Evolutionary conservation across 2,329 filamentous ascomycete genomes (phyloP), one percentile per base, ranked within the genome.

Genomic region (Zymoseptoria crescenta): DNA sequence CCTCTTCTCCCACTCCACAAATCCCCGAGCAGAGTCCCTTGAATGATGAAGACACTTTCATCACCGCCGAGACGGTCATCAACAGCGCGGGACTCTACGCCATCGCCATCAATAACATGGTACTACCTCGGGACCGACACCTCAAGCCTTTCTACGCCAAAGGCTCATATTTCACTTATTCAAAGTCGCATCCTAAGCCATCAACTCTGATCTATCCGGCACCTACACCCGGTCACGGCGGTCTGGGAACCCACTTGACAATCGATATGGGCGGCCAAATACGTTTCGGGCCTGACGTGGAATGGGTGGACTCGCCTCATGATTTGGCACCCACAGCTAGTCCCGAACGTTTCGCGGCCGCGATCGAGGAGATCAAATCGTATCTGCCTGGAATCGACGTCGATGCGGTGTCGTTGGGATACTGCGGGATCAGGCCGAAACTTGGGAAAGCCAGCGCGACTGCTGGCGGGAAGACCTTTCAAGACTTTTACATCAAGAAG

Each of bases 111-210:
- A 87, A 88, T 69, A 99, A 97, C 76, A 87, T 92, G 82, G 83
- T 97, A 45, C 80, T 90, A 0, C 85, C 87, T 0, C 30, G 67
- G 0, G 73, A 76, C 0, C 75, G 81, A 4, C 84, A 84, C 55
- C 77, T 78, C 48, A 81, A 74, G 24, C 82, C 91, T 4, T 89
- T 83, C 78, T 97, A 88, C 75, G 93, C 93, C 60, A 99, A 99
- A 77, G 94, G 94, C 0, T 93, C 90, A 61, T 99, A 99, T 77
- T 97, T 95, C 76, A 88, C 87, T 29, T 97, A 96, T 76, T 75
- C 81, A 0, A 78, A 84, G 1, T 83, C 86, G 0, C 70, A 70
- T 0, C 92, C 91, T 0, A 80, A 76, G 49, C 84, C 92, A 9
- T 78, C 75, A 1, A 89, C 88, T 0, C 83, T 99, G 21, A 80